Evolutionary conservation across 2,329 filamentous ascomycete genomes (phyloP), one percentile per base, ranked within the genome.

Genomic region (Aspergillus oerlinghausenensis): DNA sequence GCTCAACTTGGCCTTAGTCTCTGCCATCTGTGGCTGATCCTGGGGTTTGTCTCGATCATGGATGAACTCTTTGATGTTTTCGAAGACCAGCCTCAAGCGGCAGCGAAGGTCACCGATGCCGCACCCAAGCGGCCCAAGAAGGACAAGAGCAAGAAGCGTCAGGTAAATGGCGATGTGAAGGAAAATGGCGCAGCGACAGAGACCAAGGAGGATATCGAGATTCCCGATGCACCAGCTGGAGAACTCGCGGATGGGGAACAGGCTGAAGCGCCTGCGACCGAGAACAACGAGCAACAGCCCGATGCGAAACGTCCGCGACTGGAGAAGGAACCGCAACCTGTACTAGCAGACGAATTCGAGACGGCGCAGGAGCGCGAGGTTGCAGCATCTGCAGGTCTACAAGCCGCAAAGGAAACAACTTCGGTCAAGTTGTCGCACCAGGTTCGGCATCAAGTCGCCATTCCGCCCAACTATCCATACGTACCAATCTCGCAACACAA

Each of bases 391-490:
- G 85, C 87, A 32, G 92, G 90, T 63, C 81, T 80, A 59, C 85
- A 82, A 70, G 80, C 76, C 59, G 80, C 74, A 72, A 85, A 84
- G 62, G 88, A 92, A 54, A 79, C 82, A 28, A 80, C 85, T 49
- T 63, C 69, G 17, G 85, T 99, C 28, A 88, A 96, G 23, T 77
- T 99, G 52, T 93, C 91, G 49, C 95, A 99, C 79, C 96, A 99
- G 78, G 96, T 99, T 66, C 92, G 96, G 75, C 94, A 99, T 80
- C 93, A 99, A 77, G 94, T 97, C 65, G 90, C 94, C 11, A 81
- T 99, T 21, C 94, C 94, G 2, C 92, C 93, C 9, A 90, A 96
- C 72, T 96, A 96, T 79, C 88, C 92, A 72, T 97, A 96, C 71
- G 82, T 96, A 19, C 93, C 93, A n/a, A 90, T 99, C 53, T 95